Evolutionary conservation across 768 basidiomycete genomes (phyloP).

Genomic region (Xerocomus potaroensis): DNA sequence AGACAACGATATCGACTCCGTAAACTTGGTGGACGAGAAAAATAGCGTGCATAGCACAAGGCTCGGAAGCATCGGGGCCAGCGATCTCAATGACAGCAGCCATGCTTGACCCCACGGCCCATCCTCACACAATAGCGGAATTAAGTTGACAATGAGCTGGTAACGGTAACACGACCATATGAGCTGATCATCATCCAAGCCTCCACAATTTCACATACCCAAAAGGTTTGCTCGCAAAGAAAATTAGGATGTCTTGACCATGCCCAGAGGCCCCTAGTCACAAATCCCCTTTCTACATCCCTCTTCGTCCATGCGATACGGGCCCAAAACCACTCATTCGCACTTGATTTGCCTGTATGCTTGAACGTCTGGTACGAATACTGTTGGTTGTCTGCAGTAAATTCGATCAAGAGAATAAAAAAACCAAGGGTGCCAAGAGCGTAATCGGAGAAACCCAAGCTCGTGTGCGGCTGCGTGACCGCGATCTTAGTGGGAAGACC

Average conservation of each 20-base stretch:
- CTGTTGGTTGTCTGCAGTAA: conserved; percentile 89
- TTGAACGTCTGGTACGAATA: conserved; percentile 83
- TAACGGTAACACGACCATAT: background rate
- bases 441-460: conserved; percentile 57
- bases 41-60: conserved; percentile 67
- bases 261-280: conserved; percentile 80
- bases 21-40: conserved; percentile 70
- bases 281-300: conserved; percentile 76
- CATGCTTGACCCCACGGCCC: conserved; percentile 19
- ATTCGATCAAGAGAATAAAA: conserved; percentile 61
- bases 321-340: conserved; percentile 59
- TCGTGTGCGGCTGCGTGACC: conserved; percentile 47
- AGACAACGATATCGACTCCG: conserved; percentile 69
- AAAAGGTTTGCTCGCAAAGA: conserved; percentile 84
- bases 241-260: conserved; percentile 93
- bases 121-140: conserved; percentile 53
- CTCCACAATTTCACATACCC: conserved; percentile 44
- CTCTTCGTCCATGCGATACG: conserved; percentile 61
- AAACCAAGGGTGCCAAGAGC: conserved; percentile 57
- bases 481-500: conserved; percentile 58
- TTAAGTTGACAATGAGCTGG: conserved; percentile 68
- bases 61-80: conserved; percentile 48
- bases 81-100: conserved; percentile 23
- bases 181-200: background rate
- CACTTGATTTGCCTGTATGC: conserved; percentile 34